Evolutionary conservation across 2,329 filamentous ascomycete species (phyloP).

Genomic region (Pseudocercospora pini-densiflorae): DNA sequence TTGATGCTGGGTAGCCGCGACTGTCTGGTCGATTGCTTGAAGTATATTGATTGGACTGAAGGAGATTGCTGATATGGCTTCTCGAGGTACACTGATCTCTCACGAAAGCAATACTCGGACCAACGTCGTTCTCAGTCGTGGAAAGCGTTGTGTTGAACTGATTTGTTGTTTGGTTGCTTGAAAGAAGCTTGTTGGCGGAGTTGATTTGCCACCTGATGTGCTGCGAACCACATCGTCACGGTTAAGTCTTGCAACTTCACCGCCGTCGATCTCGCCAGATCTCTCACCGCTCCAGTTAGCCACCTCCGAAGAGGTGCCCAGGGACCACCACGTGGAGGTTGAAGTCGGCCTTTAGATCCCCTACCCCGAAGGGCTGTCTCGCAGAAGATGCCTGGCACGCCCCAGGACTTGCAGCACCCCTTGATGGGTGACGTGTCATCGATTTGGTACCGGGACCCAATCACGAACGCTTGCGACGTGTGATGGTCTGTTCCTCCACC

Average conservation of each 20-base stretch:
- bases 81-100: neutral
- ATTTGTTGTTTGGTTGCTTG: neutral
- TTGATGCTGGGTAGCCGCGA: neutral
- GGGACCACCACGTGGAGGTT: conserved; percentile 2
- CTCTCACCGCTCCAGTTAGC: neutral
- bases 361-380: neutral
- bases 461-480: neutral
- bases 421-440: neutral
- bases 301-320: conserved; percentile 2
- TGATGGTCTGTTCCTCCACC: neutral
- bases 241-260: neutral
- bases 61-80: neutral
- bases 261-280: neutral
- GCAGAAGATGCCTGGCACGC: neutral
- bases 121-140: neutral
- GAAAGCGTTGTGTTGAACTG: neutral
- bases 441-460: neutral
- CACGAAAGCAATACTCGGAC: neutral
- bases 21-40: neutral
- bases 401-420: neutral
- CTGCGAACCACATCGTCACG: neutral
- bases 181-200: neutral
- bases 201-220: neutral
- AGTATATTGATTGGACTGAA: neutral
- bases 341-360: neutral